Conservation (phyloP, 192 early-diverging fungal genomes). For the Umbelopsis vinacea region DNA sequence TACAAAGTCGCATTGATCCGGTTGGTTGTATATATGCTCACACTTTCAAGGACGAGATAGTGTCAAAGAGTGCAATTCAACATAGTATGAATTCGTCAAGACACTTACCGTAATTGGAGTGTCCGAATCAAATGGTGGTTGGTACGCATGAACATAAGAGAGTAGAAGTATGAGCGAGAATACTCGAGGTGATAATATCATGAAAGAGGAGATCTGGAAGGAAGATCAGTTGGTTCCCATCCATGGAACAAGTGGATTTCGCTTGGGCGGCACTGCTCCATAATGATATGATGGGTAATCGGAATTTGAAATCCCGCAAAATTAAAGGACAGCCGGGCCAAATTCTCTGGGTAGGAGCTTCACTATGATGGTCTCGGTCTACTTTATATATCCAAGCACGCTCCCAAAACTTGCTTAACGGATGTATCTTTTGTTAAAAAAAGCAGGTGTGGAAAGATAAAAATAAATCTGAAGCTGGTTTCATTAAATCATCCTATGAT, state of each 20-base stretch:
- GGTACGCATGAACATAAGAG: background rate
- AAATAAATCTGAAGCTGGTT: too few species aligned
- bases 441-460: too few species aligned
- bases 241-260: slow-evolving; percentile 20
- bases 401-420: too few species aligned
- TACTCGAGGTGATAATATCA: background rate
- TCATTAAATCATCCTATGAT: too few species aligned
- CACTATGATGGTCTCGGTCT: too few species aligned
- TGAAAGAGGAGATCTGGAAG: background rate
- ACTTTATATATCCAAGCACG: too few species aligned
- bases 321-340: background rate
- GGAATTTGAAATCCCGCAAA: background rate
- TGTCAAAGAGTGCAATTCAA: background rate
- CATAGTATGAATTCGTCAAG: background rate
- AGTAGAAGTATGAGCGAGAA: background rate
- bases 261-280: background rate
- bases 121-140: background rate
- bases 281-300: background rate
- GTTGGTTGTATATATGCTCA: slow-evolving; percentile 50
- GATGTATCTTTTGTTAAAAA: too few species aligned
- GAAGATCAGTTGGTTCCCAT: background rate
- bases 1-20: slow-evolving; percentile 63
- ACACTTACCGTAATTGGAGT: background rate
- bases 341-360: background rate
- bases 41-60: slow-evolving; percentile 31